Evolutionary conservation across 2,329 filamentous ascomycete species (phyloP).

Genomic region (Metarhizium album): DNA sequence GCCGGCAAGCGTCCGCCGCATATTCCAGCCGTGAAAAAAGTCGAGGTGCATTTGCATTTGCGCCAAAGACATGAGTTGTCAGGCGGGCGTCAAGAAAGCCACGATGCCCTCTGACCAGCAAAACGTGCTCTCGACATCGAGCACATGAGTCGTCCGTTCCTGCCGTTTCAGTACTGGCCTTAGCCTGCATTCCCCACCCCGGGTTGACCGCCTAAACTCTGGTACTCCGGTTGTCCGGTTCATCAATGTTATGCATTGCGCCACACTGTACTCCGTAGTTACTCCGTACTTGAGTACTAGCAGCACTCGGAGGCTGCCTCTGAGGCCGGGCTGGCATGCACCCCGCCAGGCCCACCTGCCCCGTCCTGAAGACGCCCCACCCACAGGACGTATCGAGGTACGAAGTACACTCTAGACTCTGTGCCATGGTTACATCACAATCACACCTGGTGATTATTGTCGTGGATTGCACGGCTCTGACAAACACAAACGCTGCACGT

Average conservation of each 20-base stretch:
- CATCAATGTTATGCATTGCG: too few relatives aligned
- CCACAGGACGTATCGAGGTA: neutral
- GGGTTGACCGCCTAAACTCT: neutral
- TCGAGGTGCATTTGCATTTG: neutral
- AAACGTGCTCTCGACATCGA: too few relatives aligned
- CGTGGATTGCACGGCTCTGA: too few relatives aligned
- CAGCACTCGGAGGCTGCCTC: too few relatives aligned
- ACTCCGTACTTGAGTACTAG: too few relatives aligned
- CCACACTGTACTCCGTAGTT: too few relatives aligned
- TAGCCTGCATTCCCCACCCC: constrained; percentile 1
- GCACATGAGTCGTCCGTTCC: constrained; percentile 3
- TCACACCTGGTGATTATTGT: too few relatives aligned
- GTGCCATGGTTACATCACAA: too few relatives aligned
- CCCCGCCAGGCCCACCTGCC: constrained; percentile 1
- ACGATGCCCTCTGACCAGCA: constrained; percentile 1
- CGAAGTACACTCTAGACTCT: neutral
- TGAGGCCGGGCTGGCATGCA: neutral
- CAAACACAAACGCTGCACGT: too few relatives aligned
- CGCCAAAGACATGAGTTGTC: neutral
- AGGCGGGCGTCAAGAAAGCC: constrained; percentile 4
- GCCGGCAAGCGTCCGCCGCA: neutral
- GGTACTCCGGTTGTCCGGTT: too few relatives aligned
- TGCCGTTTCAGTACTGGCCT: neutral
- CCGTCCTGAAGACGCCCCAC: neutral
- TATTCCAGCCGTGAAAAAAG: neutral